phyloP scores from a whole-genome alignment of 768 basidiomycete species.

The Rhizopogon rudus region DNA sequence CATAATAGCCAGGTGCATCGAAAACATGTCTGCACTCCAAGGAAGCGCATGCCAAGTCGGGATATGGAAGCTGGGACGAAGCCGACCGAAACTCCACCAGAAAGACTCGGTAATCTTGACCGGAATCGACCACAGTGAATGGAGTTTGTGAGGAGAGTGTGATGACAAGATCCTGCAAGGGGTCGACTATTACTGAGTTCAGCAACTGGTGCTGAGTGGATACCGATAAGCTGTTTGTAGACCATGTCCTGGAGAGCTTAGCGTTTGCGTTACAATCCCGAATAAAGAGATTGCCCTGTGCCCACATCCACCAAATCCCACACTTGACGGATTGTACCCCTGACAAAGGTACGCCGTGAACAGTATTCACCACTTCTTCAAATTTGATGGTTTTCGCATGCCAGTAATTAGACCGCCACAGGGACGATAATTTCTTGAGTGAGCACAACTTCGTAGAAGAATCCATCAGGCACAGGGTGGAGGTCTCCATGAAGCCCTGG shows the following conservation, averaged over 20 bases:
- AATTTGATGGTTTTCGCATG: neutral
- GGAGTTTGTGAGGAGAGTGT: neutral
- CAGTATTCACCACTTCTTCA: neutral
- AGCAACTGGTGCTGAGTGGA: neutral
- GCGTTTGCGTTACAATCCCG: neutral
- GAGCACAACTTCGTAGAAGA: neutral
- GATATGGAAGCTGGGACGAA: neutral
- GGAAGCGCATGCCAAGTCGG: neutral
- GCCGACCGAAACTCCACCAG: neutral
- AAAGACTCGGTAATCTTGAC: neutral
- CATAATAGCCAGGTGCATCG: neutral
- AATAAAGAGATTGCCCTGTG: neutral
- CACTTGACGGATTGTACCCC: neutral
- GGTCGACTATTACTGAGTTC: neutral
- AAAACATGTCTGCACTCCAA: neutral
- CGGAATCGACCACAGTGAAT: neutral
- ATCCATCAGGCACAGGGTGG: neutral
- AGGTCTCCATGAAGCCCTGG: neutral
- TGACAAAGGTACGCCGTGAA: too few relatives aligned
- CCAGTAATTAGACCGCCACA: neutral
- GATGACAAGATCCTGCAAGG: neutral
- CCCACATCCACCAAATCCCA: neutral
- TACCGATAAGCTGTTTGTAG: neutral
- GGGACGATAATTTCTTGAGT: neutral
- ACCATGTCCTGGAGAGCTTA: neutral